phyloP scores from a whole-genome alignment of 306 rosid genomes.

The Trifolium dubium region DNA sequence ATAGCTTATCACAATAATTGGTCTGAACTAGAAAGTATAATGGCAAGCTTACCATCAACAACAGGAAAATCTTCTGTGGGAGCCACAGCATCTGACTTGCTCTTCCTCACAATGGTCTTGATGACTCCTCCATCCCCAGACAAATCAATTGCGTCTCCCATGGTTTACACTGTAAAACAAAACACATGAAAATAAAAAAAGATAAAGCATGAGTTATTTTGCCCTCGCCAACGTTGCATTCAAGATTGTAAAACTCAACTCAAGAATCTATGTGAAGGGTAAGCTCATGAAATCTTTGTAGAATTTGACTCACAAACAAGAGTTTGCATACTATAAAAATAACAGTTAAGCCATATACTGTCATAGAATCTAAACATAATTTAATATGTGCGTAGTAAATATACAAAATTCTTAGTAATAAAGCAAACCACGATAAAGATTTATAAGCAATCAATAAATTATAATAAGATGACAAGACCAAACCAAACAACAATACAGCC shows the following conservation, averaged over 20 bases:
- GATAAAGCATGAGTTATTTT: slow-evolving; percentile 9
- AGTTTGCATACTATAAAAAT: background rate
- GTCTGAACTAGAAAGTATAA: slow-evolving; percentile 3
- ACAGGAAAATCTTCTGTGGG: slow-evolving; percentile 91
- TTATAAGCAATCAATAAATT: background rate
- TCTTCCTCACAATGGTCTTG: slow-evolving; percentile 74
- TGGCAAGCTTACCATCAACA: slow-evolving; percentile 68
- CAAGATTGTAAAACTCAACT: background rate
- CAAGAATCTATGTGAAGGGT: too few species aligned
- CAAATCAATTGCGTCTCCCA: slow-evolving; percentile 83
- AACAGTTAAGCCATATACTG: background rate
- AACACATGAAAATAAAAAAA: slow-evolving; percentile 4
- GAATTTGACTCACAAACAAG: slow-evolving; percentile 12
- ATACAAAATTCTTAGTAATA: background rate
- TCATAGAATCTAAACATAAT: background rate
- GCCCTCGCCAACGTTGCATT: slow-evolving; percentile 5
- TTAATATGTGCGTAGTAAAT: background rate
- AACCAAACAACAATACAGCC: background rate
- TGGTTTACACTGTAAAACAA: slow-evolving; percentile 50
- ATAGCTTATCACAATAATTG: background rate
- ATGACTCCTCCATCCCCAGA: slow-evolving; percentile 92
- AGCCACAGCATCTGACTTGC: slow-evolving; percentile 72
- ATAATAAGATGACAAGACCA: background rate
- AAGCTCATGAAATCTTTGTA: background rate
- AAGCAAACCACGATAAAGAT: background rate